Percentiles rank a stretch among this genome's conserved stretches.
Conservation (phyloP, 495 filamentous ascomycete genomes). For the Aspergillus sclerotioniger region DNA sequence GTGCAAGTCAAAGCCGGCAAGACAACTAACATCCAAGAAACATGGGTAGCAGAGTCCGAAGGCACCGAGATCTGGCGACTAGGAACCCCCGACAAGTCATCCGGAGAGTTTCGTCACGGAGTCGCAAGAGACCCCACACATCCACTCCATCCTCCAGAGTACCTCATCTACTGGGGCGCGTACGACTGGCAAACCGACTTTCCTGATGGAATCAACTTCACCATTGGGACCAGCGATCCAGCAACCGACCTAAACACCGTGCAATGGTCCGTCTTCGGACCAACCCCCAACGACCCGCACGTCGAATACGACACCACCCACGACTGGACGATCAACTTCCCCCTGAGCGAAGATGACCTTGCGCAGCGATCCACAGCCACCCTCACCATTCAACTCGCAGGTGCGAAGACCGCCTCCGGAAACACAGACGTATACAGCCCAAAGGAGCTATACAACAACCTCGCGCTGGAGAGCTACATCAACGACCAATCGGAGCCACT, state of each 20-base stretch:
- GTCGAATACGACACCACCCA: slow-evolving; percentile 40
- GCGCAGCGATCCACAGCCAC: slow-evolving; percentile 36
- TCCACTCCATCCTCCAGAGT: slow-evolving; percentile 47
- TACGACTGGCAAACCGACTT: slow-evolving; percentile 56
- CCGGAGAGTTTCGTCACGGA: slow-evolving; percentile 56
- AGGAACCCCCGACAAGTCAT: slow-evolving; percentile 53
- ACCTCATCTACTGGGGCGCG: slow-evolving; percentile 54
- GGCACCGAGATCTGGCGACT: slow-evolving; percentile 56
- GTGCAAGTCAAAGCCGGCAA: slow-evolving; percentile 36
- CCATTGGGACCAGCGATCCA: slow-evolving; percentile 46
- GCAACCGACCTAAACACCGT: slow-evolving; percentile 51
- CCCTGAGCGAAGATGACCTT: slow-evolving; percentile 32
- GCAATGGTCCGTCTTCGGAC: slow-evolving; percentile 55
- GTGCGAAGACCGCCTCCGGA: slow-evolving; percentile 54
- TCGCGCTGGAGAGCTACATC: slow-evolving; percentile 36
- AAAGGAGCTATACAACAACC: slow-evolving; percentile 43
- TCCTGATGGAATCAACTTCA: slow-evolving; percentile 49
- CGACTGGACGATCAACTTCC: slow-evolving; percentile 55
- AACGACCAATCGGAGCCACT: slow-evolving; percentile 25
- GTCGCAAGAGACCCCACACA: slow-evolving; percentile 38
- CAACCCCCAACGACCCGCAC: slow-evolving; percentile 36
- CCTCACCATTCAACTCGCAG: slow-evolving; percentile 55
- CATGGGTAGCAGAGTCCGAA: slow-evolving; percentile 48
- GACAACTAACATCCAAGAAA: slow-evolving; percentile 26
- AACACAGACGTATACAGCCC: slow-evolving; percentile 55